Evolutionary conservation across 2,329 filamentous ascomycete genomes (phyloP), one percentile per base, ranked within the genome.

Genomic region (Akanthomyces dipterigenus): DNA sequence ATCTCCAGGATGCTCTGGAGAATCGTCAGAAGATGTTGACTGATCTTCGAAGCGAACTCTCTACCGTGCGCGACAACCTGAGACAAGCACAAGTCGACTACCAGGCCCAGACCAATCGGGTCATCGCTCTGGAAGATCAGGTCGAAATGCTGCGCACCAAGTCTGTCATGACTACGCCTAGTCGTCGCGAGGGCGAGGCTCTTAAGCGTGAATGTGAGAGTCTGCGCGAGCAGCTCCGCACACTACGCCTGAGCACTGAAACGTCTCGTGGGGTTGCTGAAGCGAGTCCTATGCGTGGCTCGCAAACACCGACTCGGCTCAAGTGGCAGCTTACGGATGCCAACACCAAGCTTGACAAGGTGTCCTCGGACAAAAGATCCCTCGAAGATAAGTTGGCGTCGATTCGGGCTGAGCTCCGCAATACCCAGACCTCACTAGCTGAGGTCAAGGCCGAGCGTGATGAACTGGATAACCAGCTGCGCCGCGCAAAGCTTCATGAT

Each of bases 61-160:
- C 87, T 2, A 75, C 78, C 8, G 81, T 87, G 9, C 84, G 83
- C 59, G 88, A 92, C 65, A 86, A 91, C 61, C 79, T 92, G 9
- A 84, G 88, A n/a, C 78, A 88, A 55, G 83, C 83, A 28, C 84
- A 87, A 65, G 80, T 87, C 24, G 85, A 88, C 65, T 81, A 85
- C 69, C 82, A 85, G 65, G 71, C 79, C 1, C 79, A 90, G 63
- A 78, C 79, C 54, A 87, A 89, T 65, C 90, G 86, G 70, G 78
- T 87, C 2, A 83, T 88, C 62, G 80, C 81, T 8, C 72, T 93
- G 22, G 88, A 93, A 69, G 89, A 92, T 65, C 89, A 92, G 70
- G 80, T 91, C n/a, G 86, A 90, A 58, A 16, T 34, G 4, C 26
- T 49, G 26, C 61, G 61, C 9, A 62, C 31, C 16, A 50, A 26